Base-by-base conservation (phyloP, 2,329 filamentous ascomycete species). In the Fusarium sp. region DNA sequence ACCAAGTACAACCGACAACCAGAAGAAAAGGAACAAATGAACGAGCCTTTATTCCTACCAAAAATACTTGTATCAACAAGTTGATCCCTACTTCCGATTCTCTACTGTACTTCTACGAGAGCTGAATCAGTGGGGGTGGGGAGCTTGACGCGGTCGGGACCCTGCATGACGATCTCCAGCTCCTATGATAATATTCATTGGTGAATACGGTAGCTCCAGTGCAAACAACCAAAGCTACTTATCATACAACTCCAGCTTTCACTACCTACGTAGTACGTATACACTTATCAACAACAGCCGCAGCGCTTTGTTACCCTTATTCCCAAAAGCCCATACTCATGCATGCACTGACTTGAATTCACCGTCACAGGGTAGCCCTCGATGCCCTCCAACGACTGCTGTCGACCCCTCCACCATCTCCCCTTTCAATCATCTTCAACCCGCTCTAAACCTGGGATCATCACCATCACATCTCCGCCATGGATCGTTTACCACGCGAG, bases 401-500 rank as follows among this genome's bases (percentile, higher is more conserved):
- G 57, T 46, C 53, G 51, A 46, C 50, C 49, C 54, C 39, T 49
- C 42, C 42, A 38, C 45, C n/a, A 23, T 36, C 31, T 54, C 38
- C 29, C 43, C 47, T 46, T 53, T 41, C 46, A 17, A 19, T 29
- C 42, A 29, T 43, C 47, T 27, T 9, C 17, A 41, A 37, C 38
- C 27, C 25, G 10, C 36, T 42, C 25, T 10, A n/a, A 17, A 32
- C 31, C 31, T 31, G 9, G 23, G 46, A 57, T 41, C 29, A 57
- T 41, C 29, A 38, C 31, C 29, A 29, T 49, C 21, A 29, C 41
- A 25, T 36, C 39, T 43, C 44, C 61, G 52, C 49, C 60, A 80
- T 84, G 80, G 74, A 83, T 56, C 71, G 67, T 36, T 76, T 84
- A 29, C 82, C 82, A 1, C 70, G 73, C 14, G 82, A 84, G 72